These are phyloP conservation scores for Calonectria fujianensis DNA, from an alignment of 2,329 filamentous ascomycete genomes.

Conservation along the genomic window DNA sequence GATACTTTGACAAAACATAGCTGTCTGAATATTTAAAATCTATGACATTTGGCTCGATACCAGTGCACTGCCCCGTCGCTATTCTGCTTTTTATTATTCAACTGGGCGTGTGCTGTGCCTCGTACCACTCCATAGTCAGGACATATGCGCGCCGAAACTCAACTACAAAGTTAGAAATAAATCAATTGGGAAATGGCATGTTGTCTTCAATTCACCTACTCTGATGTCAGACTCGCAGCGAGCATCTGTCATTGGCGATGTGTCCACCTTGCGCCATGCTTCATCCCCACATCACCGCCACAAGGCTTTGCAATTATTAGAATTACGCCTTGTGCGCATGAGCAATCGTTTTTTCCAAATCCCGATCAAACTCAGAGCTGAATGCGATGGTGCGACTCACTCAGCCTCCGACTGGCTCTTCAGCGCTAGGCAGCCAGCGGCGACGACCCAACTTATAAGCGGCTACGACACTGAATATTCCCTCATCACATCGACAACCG, in stretches of 20 bases:
- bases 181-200: neutral
- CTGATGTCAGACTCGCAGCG: neutral
- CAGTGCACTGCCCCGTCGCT: neutral
- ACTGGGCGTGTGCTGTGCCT: neutral
- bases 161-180: neutral
- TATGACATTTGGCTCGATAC: neutral
- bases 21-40: neutral
- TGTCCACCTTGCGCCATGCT: neutral
- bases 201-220: neutral
- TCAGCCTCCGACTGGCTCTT: constrained; percentile 1
- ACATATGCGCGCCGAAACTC: neutral
- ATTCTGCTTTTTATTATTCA: neutral
- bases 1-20: neutral
- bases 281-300: neutral
- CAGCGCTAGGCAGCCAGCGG: constrained; percentile 5
- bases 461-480: constrained; percentile 25
- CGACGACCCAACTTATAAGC: neutral
- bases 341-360: neutral
- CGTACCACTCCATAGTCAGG: neutral
- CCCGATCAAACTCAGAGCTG: neutral
- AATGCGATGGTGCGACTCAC: neutral
- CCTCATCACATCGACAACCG: constrained; percentile 11
- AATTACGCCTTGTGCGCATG: neutral
- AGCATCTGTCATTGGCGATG: neutral
- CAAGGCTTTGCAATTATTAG: neutral